Base-by-base conservation (phyloP, 2,329 filamentous ascomycete species). In the Dothideomycetes sp. region DNA sequence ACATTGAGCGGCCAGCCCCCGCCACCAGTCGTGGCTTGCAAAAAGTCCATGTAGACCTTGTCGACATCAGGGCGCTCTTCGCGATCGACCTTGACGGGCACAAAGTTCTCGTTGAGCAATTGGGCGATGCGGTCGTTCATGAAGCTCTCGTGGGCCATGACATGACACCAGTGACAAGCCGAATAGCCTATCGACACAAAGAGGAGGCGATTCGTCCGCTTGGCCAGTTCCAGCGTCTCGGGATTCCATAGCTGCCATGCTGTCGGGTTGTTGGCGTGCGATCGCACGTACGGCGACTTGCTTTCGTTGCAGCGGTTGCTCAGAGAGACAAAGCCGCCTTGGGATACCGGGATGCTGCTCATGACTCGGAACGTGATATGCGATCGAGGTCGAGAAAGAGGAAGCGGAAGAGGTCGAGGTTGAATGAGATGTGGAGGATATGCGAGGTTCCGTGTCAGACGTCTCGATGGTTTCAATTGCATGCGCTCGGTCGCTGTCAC, bases 1-100 rank as follows among this genome's bases (percentile, higher is more conserved):
- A 94, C 80, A 56, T 95, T 96, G 46, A 96, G 66, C 1, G 91
- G 91, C 88, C 91, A 96, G 27, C 91, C 91, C 8, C 87, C 89
- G 2, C 77, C 81, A 15, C 84, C 87, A 44, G 83, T 94, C 9
- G 91, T 89, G 1, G 89, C 89, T 59, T 95, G 87, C 28, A 94
- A 82, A 61, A 94, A 98, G 65, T 94, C 94, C 86, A 95, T 95
- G 61, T 96, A 96, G 49, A 96, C 88, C 47, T 84, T 80, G 57
- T 98, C 91, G 49, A 96, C 78, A 57, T 96, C 88, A 7, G 89
- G 89, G 18, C 89, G 79, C 63, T 94, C 86, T 63, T 98, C 91
- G 45, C 88, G 78, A 62, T 98, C 91, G 54, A 96, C 76, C 53
- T 95, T 83, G 59, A 96, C 79, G 4, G 91, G 89, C 31, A 98